phyloP scores from a whole-genome alignment of 768 basidiomycete genomes.

The Cystofilobasidium ferigula region DNA sequence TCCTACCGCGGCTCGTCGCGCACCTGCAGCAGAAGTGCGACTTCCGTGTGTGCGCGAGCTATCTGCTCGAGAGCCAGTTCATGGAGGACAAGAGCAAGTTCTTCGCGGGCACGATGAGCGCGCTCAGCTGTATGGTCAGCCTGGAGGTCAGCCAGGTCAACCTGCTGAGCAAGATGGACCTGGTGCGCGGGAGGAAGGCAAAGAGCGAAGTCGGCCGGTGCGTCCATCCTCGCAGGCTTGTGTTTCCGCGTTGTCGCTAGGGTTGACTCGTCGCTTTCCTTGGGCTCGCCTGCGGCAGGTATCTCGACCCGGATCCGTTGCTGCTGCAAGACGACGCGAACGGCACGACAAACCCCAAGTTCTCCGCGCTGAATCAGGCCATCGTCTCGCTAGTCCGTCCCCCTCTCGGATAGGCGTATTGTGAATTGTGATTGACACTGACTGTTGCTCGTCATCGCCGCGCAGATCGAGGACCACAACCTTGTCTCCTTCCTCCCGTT shows the following conservation, averaged over 20 bases:
- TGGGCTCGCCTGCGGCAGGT: too few relatives aligned
- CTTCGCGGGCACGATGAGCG: constrained; percentile 91
- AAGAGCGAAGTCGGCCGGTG: constrained; percentile 75
- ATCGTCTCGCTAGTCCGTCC: constrained; percentile 72
- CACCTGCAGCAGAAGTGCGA: constrained; percentile 56
- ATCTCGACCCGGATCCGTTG: constrained; percentile 88
- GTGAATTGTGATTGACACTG: too few relatives aligned
- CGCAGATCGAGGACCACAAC: constrained; percentile 93
- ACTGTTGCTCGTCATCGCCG: background rate
- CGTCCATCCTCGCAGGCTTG: constrained; percentile 26
- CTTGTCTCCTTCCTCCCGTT: constrained; percentile 93
- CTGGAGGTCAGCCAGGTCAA: constrained; percentile 96
- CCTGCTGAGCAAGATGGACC: constrained; percentile 98
- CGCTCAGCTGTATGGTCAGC: constrained; percentile 99
- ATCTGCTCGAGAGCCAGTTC: constrained; percentile 94
- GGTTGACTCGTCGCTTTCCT: background rate
- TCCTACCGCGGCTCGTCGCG: constrained; percentile 76
- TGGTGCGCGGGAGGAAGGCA: constrained; percentile 49
- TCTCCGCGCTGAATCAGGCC: constrained; percentile 86
- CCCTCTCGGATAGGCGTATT: too few relatives aligned
- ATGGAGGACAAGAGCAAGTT: constrained; percentile 99
- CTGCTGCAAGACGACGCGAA: constrained; percentile 51
- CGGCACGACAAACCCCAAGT: constrained; percentile 56
- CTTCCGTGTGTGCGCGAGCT: constrained; percentile 76
- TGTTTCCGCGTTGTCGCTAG: too few relatives aligned